phyloP scores from a whole-genome alignment of 202 grass and related monocot species.

The Setaria viridis region DNA sequence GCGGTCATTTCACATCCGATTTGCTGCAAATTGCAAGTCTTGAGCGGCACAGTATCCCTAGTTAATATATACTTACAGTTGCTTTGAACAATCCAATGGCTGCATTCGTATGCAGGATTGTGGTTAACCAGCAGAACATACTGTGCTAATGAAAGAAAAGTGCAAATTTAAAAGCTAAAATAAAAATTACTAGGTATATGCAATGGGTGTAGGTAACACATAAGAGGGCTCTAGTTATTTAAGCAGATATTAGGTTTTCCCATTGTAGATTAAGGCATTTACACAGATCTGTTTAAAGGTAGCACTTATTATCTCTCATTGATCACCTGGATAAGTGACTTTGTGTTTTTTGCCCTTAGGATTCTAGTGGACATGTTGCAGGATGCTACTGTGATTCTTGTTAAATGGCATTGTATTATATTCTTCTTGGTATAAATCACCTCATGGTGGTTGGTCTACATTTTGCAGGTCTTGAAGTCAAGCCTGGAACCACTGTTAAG shows the following conservation, averaged over 20 bases:
- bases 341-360: neutral
- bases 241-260: neutral
- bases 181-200: too few species aligned
- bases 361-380: neutral
- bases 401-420: neutral
- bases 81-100: neutral
- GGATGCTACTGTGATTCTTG: neutral
- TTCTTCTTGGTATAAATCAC: too few species aligned
- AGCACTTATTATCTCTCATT: neutral
- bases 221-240: neutral
- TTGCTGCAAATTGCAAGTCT: neutral
- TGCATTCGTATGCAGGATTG: neutral
- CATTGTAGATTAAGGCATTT: neutral
- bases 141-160: neutral
- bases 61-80: neutral
- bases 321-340: neutral
- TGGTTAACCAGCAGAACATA: neutral
- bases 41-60: neutral
- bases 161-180: too few species aligned
- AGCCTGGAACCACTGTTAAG: conserved; percentile 68
- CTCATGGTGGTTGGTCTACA: neutral
- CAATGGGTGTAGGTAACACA: neutral
- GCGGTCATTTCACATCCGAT: neutral
- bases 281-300: neutral
- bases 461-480: conserved; percentile 72